These are phyloP conservation scores for Hamamelis virginiana DNA, from an alignment of 164 flowering plant species.

Conservation along the genomic window DNA sequence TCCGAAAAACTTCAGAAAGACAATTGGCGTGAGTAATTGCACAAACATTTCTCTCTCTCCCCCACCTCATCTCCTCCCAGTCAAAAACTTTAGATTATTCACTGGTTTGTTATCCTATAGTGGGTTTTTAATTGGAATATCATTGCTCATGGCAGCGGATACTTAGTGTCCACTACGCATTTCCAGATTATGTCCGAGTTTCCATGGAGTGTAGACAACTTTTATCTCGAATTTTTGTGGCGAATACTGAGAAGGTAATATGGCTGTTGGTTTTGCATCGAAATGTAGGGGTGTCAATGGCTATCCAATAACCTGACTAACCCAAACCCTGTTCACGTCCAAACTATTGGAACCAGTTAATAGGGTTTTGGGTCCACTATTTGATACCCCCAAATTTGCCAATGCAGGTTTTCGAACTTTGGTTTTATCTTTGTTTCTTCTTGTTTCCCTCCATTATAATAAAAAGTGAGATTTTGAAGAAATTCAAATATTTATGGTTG, in stretches of 20 bases:
- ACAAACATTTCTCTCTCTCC: background rate
- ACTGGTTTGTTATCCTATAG: background rate
- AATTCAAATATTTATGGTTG: too few relatives aligned
- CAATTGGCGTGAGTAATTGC: conserved; percentile 54
- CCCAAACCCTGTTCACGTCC: background rate
- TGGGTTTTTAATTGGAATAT: background rate
- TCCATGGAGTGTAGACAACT: conserved; percentile 71
- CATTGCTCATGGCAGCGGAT: conserved; percentile 54
- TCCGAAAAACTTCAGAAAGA: conserved; percentile 73
- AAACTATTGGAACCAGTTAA: background rate
- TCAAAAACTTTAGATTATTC: background rate
- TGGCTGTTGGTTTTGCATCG: background rate
- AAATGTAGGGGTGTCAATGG: background rate
- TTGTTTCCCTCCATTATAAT: background rate
- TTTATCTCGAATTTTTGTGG: conserved; percentile 69
- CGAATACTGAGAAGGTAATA: conserved; percentile 72
- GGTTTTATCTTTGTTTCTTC: background rate
- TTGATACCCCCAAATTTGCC: background rate
- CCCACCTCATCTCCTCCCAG: too few relatives aligned
- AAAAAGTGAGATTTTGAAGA: background rate
- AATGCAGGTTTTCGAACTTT: background rate
- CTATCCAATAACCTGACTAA: background rate
- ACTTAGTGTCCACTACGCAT: conserved; percentile 65
- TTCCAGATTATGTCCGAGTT: conserved; percentile 77
- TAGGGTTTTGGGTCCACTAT: background rate